These are phyloP conservation scores for Rhizopogon sp. DNA, from an alignment of 768 basidiomycete genomes.

Conservation along the genomic window DNA sequence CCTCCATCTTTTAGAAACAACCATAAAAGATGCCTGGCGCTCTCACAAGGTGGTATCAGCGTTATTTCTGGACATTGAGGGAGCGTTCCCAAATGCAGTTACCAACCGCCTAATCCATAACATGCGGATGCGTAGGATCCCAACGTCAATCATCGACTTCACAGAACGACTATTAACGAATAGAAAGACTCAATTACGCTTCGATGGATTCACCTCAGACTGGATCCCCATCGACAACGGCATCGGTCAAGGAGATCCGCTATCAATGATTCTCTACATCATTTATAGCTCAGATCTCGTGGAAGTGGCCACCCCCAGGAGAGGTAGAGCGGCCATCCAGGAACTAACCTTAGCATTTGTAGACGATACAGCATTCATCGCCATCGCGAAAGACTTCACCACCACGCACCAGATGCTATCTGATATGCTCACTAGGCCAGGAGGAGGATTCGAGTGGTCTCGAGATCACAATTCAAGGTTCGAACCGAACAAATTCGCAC, in stretches of 20 bases:
- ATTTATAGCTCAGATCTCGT: slow-evolving; percentile 23
- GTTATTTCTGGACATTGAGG: slow-evolving; percentile 36
- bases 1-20: slow-evolving; percentile 24
- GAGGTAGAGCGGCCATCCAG: no score
- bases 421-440: no score
- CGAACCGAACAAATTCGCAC: not conserved
- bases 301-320: not conserved
- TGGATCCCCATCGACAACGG: slow-evolving; percentile 8
- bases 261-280: slow-evolving; percentile 19
- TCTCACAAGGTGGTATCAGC: slow-evolving; percentile 26
- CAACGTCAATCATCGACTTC: slow-evolving; percentile 2
- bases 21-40: slow-evolving; percentile 34
- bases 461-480: not conserved
- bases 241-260: slow-evolving; percentile 27
- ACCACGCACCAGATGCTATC: no score
- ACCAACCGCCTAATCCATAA: no score
- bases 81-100: no score
- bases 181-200: no score
- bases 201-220: no score
- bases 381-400: no score
- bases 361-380: no score
- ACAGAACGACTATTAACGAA: slow-evolving; percentile 27
- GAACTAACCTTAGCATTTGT: no score
- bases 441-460: not conserved
- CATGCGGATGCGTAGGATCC: no score